phyloP scores from a whole-genome alignment of 306 rosid genomes.

The Abrus precatorius region DNA sequence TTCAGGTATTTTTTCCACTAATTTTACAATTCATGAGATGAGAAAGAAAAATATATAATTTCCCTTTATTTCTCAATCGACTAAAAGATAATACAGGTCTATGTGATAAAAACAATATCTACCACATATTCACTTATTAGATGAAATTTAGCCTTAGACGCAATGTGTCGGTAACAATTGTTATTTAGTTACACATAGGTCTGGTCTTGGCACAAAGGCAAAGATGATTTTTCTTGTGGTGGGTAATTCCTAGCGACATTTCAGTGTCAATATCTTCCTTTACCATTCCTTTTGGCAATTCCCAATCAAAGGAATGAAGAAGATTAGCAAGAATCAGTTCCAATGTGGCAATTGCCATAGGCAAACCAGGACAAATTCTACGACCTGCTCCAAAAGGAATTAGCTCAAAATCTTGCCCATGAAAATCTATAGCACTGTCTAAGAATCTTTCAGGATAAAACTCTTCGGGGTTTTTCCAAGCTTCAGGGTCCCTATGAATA shows the following conservation, averaged over 20 bases:
- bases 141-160: too few relatives aligned
- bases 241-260: neutral
- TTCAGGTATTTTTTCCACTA: too few relatives aligned
- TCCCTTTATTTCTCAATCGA: too few relatives aligned
- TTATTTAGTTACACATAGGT: neutral
- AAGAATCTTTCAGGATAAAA: constrained; percentile 43
- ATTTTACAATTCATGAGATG: too few relatives aligned
- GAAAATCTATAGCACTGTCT: constrained; percentile 9
- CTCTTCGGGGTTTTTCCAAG: constrained; percentile 41
- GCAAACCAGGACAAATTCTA: constrained; percentile 43
- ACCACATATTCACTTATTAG: too few relatives aligned
- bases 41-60: too few relatives aligned
- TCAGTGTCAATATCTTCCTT: constrained; percentile 38
- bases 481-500: constrained; percentile 25
- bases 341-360: neutral
- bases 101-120: too few relatives aligned
- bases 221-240: constrained; percentile 43
- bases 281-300: constrained; percentile 23
- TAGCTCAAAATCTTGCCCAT: constrained; percentile 35
- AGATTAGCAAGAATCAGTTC: constrained; percentile 41
- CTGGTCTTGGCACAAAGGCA: constrained; percentile 17
- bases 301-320: constrained; percentile 44
- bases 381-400: constrained; percentile 45
- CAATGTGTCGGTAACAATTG: too few relatives aligned
- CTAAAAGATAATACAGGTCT: too few relatives aligned